Percentiles rank a stretch among this genome's conserved stretches.
Conservation (phyloP, 768 basidiomycete genomes). For the Dentipellis fragilis region DNA sequence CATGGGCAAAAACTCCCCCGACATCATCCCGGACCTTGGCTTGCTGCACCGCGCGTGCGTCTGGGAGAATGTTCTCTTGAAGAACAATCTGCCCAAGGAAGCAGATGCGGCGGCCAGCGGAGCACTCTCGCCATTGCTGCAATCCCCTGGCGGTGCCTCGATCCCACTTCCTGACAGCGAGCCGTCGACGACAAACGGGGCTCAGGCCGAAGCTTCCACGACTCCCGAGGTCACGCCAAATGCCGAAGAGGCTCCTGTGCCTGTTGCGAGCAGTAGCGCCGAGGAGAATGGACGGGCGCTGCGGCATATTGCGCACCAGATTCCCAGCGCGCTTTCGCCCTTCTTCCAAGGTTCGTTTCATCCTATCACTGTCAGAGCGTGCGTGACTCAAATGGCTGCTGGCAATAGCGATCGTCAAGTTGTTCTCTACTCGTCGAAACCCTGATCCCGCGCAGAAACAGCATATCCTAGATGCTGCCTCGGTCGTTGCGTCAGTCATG, state of each 20-base stretch:
- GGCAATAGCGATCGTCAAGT: constrained; percentile 66
- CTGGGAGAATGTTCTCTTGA: constrained; percentile 82
- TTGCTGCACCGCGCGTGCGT: constrained; percentile 71
- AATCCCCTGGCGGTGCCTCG: constrained; percentile 34
- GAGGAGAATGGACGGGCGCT: constrained; percentile 67
- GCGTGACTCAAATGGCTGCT: background rate
- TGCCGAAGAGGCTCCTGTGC: constrained; percentile 7
- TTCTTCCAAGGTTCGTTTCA: constrained; percentile 74
- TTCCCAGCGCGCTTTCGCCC: constrained; percentile 66
- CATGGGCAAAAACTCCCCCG: constrained; percentile 49
- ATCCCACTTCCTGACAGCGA: constrained; percentile 23
- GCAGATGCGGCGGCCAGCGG: constrained; percentile 30
- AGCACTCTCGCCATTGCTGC: constrained; percentile 35
- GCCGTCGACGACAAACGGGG: constrained; percentile 13
- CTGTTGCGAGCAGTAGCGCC: constrained; percentile 33
- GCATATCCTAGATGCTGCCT: constrained; percentile 63
- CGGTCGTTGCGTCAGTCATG: constrained; percentile 62
- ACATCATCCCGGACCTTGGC: constrained; percentile 66
- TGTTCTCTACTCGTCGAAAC: constrained; percentile 75
- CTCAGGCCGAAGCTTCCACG: constrained; percentile 10
- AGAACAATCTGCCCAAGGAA: constrained; percentile 37
- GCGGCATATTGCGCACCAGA: constrained; percentile 69
- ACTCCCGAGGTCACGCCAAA: constrained; percentile 15
- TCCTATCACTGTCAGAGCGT: background rate
- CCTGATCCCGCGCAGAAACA: constrained; percentile 67